A percentile compares a stretch with the other conserved stretches of the same genome.
Conservation (phyloP, 768 basidiomycete species). For the Mycena albidolilacea region DNA sequence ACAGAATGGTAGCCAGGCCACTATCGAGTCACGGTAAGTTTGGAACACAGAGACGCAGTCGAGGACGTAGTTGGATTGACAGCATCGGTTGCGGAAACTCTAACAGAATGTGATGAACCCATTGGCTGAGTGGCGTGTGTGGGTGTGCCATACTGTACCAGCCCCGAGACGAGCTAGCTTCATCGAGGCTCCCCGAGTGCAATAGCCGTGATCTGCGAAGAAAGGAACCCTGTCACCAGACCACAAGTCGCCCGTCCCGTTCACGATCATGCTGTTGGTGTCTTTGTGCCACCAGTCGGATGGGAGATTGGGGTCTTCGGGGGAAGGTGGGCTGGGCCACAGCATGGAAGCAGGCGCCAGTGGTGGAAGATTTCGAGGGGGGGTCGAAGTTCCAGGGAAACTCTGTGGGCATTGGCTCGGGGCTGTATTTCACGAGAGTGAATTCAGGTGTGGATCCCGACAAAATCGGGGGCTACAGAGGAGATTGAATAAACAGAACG, state of each 20-base stretch:
- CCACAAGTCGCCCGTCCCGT: slow-evolving; percentile 12
- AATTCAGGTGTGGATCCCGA: too few species aligned
- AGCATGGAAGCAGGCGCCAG: neutral
- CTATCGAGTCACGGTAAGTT: neutral
- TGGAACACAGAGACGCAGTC: neutral
- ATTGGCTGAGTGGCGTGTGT: neutral
- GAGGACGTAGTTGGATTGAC: slow-evolving; percentile 11
- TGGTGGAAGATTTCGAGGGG: neutral
- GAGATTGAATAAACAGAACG: too few species aligned
- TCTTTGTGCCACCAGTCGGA: slow-evolving; percentile 30
- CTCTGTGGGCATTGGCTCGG: neutral
- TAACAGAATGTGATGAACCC: neutral
- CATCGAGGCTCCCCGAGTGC: slow-evolving; percentile 8
- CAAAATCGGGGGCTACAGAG: too few species aligned
- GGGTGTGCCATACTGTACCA: neutral
- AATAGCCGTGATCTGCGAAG: neutral
- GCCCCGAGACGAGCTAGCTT: slow-evolving; percentile 1
- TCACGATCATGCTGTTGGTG: slow-evolving; percentile 3
- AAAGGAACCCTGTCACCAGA: slow-evolving; percentile 17
- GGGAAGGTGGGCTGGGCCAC: neutral
- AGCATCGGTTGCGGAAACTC: slow-evolving; percentile 20
- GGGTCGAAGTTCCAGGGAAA: neutral
- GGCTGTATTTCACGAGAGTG: too few species aligned
- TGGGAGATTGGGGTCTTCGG: slow-evolving; percentile 3
- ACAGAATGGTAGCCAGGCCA: slow-evolving; percentile 25